Evolutionary conservation across 1,284 basidiomycete species (phyloP), one percentile per base, ranked within the genome.

Genomic region (Ganoderma sinense): DNA sequence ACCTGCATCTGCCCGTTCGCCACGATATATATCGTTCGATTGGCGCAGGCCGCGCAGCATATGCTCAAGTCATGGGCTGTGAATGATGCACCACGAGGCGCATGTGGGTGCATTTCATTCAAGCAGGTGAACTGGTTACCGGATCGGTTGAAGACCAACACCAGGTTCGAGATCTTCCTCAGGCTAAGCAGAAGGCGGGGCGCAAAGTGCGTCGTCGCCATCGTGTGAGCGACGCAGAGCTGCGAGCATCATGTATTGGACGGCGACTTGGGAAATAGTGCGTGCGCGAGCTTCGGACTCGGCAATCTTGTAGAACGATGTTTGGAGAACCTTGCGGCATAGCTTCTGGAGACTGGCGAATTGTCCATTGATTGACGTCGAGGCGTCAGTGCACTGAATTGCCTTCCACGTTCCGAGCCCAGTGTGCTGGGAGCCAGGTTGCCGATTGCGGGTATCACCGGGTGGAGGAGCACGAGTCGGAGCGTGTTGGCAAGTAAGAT

Each of bases 281-380:
- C 39, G 59, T 23, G 36, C 23, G 59, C 59, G 59, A 20, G 40
- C 58, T 62, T 62, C 62, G 66, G 68, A 48, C 56, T 70, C 71
- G 71, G 69, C 23, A 65, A 66, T 69, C 64, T 61, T 53, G 61
- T 59, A 23, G 66, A 40, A 66, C 39, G 56, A 39, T 61, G 59
- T 61, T 61, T 61, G 60, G 58, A 53, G 69, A 71, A 69, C 61
- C 68, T 67, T 41, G 69, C 62, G 66, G 72, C 72, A 70, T 71
- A 62, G 70, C 68, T 71, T 73, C 67, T 73, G 66, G 72, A 36
- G 48, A 58, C 56, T 60, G 53, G 61, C 7, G 36, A 26, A 20
- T 45, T 68, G 65, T 48, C 66, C 56, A 65, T 40, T 70, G 73
- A 71, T 74, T 74, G 73, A 70, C 73, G 68, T 73, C 70, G 59